phyloP scores from a whole-genome alignment of 2,329 filamentous ascomycete species.

The Chaetoscypha palmicola region DNA sequence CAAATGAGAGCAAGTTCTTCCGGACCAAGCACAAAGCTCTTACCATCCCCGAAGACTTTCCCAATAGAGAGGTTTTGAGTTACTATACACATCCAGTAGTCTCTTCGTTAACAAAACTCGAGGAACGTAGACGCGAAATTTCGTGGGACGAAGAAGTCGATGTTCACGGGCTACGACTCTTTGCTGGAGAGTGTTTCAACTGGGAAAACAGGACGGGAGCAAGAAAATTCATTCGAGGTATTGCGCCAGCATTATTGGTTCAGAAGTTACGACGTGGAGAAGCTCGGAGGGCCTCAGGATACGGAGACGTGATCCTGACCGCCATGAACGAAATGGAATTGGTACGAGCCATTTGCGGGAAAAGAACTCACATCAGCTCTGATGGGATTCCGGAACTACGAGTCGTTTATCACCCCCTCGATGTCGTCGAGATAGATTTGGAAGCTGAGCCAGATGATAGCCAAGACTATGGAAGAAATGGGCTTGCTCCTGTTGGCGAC shows the following conservation, averaged over 20 bases:
- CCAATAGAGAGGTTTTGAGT: slow-evolving; percentile 67
- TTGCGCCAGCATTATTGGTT: slow-evolving; percentile 69
- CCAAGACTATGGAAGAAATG: slow-evolving; percentile 40
- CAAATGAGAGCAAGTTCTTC: slow-evolving; percentile 80
- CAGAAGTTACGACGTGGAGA: slow-evolving; percentile 45
- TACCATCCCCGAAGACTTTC: slow-evolving; percentile 72
- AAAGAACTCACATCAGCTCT: slow-evolving; percentile 63
- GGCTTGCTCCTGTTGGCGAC: slow-evolving; percentile 50
- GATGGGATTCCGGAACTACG: slow-evolving; percentile 73
- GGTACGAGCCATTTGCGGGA: slow-evolving; percentile 60
- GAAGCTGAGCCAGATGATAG: slow-evolving; percentile 56
- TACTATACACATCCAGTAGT: slow-evolving; percentile 87
- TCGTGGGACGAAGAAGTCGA: slow-evolving; percentile 60
- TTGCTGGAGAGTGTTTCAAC: slow-evolving; percentile 73
- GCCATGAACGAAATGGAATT: slow-evolving; percentile 44
- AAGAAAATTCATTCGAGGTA: slow-evolving; percentile 72
- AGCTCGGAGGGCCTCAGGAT: slow-evolving; percentile 32
- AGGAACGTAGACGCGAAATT: slow-evolving; percentile 45
- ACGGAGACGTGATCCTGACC: slow-evolving; percentile 31
- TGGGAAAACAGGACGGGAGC: slow-evolving; percentile 77
- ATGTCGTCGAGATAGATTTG: slow-evolving; percentile 72
- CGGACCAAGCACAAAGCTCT: slow-evolving; percentile 66
- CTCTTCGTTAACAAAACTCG: slow-evolving; percentile 53
- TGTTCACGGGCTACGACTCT: slow-evolving; percentile 60
- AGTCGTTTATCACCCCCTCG: slow-evolving; percentile 66